phyloP scores from a whole-genome alignment of 139 green algal genomes.

The Diplosphaera chodatii region DNA sequence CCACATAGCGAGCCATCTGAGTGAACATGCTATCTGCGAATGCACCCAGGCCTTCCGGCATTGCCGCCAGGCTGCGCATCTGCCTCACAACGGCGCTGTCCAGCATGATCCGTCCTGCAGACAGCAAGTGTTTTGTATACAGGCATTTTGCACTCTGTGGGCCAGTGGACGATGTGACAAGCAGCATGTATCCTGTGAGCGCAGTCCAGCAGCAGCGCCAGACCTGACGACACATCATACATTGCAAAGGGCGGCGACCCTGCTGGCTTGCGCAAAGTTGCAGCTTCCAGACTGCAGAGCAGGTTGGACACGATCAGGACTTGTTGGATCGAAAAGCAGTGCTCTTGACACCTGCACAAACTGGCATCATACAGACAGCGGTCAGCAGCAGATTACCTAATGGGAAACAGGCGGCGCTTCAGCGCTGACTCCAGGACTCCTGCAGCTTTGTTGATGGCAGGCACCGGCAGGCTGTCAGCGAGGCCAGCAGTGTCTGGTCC shows the following conservation, averaged over 20 bases:
- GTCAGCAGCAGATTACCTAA: no score
- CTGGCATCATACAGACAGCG: no score
- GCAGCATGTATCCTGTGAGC: no score
- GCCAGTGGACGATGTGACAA: no score
- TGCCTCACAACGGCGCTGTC: slow-evolving; percentile 1
- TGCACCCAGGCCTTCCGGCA: background rate
- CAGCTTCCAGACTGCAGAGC: background rate
- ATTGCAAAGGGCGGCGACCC: background rate
- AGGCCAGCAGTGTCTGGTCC: background rate
- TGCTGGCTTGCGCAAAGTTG: background rate
- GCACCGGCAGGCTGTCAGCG: background rate
- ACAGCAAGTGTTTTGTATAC: no score
- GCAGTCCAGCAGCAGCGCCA: no score
- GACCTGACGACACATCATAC: background rate
- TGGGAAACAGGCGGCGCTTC: background rate
- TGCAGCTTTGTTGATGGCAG: background rate
- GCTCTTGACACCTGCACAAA: no score
- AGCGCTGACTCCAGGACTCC: background rate
- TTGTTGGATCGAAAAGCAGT: no score
- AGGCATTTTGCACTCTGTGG: no score
- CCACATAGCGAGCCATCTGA: background rate
- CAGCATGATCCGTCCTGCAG: slow-evolving; percentile 9
- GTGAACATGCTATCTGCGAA: background rate
- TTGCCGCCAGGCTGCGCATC: background rate
- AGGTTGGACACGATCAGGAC: no score